phyloP scores from a whole-genome alignment of 2,329 filamentous ascomycete genomes.

The Cladosporium sp. region DNA sequence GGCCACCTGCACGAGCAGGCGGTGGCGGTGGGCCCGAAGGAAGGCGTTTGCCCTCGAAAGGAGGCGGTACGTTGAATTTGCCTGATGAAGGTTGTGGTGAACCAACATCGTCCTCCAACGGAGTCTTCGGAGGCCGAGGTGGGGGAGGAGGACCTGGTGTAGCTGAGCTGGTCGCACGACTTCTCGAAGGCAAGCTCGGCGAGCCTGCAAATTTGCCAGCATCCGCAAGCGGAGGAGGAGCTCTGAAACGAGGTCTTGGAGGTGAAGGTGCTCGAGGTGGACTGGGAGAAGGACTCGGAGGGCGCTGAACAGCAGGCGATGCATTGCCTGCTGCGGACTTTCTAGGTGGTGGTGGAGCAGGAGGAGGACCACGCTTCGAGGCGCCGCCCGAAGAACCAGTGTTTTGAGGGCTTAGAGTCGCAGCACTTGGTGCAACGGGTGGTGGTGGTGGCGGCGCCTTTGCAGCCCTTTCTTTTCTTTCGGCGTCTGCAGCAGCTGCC shows the following conservation, averaged over 20 bases:
- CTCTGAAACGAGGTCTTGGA: slow-evolving; percentile 71
- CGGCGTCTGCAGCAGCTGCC: slow-evolving; percentile 47
- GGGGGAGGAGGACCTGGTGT: slow-evolving; percentile 52
- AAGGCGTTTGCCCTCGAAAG: slow-evolving; percentile 66
- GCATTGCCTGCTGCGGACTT: slow-evolving; percentile 37
- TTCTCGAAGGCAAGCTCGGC: slow-evolving; percentile 57
- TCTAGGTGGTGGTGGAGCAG: slow-evolving; percentile 52
- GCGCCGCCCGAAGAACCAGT: slow-evolving; percentile 59
- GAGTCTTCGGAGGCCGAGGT: slow-evolving; percentile 51
- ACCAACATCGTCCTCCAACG: slow-evolving; percentile 60
- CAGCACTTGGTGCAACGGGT: slow-evolving; percentile 45
- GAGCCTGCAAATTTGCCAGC: slow-evolving; percentile 79
- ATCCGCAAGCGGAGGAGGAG: slow-evolving; percentile 83
- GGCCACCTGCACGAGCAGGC: slow-evolving; percentile 58
- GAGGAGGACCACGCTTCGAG: slow-evolving; percentile 59
- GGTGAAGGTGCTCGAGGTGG: slow-evolving; percentile 71
- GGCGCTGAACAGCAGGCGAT: slow-evolving; percentile 44
- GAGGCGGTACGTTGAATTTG: slow-evolving; percentile 76
- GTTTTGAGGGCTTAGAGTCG: slow-evolving; percentile 59
- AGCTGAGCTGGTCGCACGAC: slow-evolving; percentile 43
- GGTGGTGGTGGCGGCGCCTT: slow-evolving; percentile 65
- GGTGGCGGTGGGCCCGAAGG: slow-evolving; percentile 70
- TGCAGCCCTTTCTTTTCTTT: slow-evolving; percentile 50
- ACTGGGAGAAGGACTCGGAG: slow-evolving; percentile 57
- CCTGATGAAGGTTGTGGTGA: slow-evolving; percentile 20